phyloP scores from a whole-genome alignment of 768 basidiomycete genomes.

The Lactarius hengduanensis region DNA sequence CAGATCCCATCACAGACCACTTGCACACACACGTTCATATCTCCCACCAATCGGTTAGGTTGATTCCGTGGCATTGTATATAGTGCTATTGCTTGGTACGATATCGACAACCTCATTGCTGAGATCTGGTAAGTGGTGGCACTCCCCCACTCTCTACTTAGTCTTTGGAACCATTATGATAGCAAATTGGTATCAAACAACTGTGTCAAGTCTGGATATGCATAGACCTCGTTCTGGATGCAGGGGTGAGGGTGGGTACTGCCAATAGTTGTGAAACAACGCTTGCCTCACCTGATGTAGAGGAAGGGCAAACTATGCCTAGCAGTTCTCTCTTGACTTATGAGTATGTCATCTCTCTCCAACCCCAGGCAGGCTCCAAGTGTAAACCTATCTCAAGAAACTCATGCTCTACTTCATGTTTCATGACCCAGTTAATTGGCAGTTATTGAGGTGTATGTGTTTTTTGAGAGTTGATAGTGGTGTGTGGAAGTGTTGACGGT shows the following conservation, averaged over 20 bases:
- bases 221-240: conserved; percentile 70
- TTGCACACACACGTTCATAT: conserved; percentile 74
- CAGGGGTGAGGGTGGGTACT: conserved; percentile 63
- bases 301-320: conserved; percentile 24
- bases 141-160: conserved; percentile 1
- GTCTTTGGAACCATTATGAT: background rate
- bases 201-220: conserved; percentile 75
- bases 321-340: background rate
- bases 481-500: conserved; percentile 26
- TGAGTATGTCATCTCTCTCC: background rate
- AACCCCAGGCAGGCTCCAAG: background rate
- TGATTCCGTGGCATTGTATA: conserved; percentile 76
- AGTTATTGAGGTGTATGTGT: too few relatives aligned
- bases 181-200: conserved; percentile 86
- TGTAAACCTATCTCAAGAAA: conserved; percentile 1
- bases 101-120: conserved; percentile 76
- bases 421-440: background rate
- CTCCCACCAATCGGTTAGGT: conserved; percentile 60
- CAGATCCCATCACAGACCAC: conserved; percentile 81
- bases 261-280: conserved; percentile 65
- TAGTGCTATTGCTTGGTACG: conserved; percentile 68
- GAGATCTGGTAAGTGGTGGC: conserved; percentile 62
- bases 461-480: conserved; percentile 27
- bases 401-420: background rate
- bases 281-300: conserved; percentile 40